Evolutionary conservation across 257 asterid genomes (phyloP), one percentile per base, ranked within the genome.

Genomic region (Gentiana dahurica): DNA sequence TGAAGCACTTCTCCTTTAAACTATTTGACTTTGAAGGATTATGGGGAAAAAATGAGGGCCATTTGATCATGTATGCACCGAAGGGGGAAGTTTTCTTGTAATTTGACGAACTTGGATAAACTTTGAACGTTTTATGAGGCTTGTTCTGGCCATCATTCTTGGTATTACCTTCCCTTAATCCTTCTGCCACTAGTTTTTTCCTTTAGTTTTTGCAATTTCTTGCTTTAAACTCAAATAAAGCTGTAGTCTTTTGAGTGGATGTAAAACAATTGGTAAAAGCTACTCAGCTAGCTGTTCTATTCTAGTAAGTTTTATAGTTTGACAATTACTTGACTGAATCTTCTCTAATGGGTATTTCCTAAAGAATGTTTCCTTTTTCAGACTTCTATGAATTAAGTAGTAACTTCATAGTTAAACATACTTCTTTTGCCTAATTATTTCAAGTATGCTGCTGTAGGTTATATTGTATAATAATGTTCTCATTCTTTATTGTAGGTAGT

Each of bases 401-500:
- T 48, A 49, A 64, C 51, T 37, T 64, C 5, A 33, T 15, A 12
- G 1, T 38, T 46, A 34, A 13, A 33, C 12, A 12, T 49, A 12
- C 12, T 6, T 61, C 24, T 38, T 49, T 34, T n/a, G 56, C 39
- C 47, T 5, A 47, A 49, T 54, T 12, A 34, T 57, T 70, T 53
- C 8, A 53, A 15, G 37, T 50, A 15, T 3, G 15, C 34, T 24
- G 2, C 5, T 67, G 41, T 55, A 36, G 49, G 60, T 12, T 33
- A 61, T 53, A 10, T 62, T 58, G 71, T 64, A 62, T 48, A 36
- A 47, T 57, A 64, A 48, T 37, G 50, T 58, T 57, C 55, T 57
- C 9, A 41, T 44, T 51, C 50, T 62, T 55, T 68, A 56, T 68
- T 77, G 79, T 76, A 90, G 98, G 98, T 90, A 49, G 98, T 90